Base-by-base conservation (phyloP, 2,329 filamentous ascomycete species). In the Penicillium sp. region DNA sequence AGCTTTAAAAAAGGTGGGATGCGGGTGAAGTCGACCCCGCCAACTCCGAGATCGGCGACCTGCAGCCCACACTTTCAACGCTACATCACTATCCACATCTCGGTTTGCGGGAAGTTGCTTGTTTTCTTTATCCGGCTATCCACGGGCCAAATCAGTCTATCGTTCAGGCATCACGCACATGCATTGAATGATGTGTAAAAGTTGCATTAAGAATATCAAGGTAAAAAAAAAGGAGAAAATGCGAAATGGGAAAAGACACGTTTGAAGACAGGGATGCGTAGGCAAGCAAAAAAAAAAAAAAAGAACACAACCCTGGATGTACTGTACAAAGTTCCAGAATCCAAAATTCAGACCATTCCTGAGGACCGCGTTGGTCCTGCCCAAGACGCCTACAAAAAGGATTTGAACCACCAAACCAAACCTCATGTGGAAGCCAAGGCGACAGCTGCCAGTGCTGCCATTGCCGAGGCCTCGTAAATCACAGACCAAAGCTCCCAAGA, bases 401-500 rank as follows among this genome's bases (percentile, higher is more conserved):
- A 61, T 57, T 59, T 43, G 44, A 59, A 58, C 54, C 44, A 53
- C 48, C 55, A 61, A 53, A 55, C 47, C 50, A 62, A 65, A 48
- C 56, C 56, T 58, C 57, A 48, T 57, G 29, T 47, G 19, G 51
- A 54, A 50, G 21, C 46, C 39, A 26, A 58, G 53, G 33, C 43
- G 33, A 57, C 57, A 54, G 48, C 54, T 48, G 8, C 24, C 51
- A 44, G 39, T 27, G 43, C 55, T 37, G 43, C 49, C 53, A 31
- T 47, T 53, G 60, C 44, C 21, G 29, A 39, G 39, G 53, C 59
- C 56, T 59, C 59, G 26, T 21, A 57, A 64, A 63, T 56, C 59
- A 65, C 55, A 64, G 59, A 67, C 63, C 70, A 47, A 63, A 68
- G 67, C 65, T 67, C 68, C 69, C 65, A 66, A 70, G 60, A 68